These are phyloP conservation scores for Stipa capillata DNA, from an alignment of 176 grass and related monocot species.

Conservation along the genomic window DNA sequence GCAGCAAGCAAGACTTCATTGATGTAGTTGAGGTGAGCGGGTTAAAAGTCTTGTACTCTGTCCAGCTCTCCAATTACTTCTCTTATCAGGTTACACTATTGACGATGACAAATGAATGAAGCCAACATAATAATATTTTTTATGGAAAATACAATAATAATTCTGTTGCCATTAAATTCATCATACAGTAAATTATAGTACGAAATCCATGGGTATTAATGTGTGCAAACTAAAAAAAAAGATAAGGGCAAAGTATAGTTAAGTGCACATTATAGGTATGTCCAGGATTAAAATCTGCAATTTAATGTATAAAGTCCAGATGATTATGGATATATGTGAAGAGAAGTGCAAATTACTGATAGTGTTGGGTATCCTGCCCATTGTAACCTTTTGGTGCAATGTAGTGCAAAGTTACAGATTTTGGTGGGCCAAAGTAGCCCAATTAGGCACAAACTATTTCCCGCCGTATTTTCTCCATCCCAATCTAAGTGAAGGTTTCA, in stretches of 20 bases:
- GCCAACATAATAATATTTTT: not conserved
- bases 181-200: not conserved
- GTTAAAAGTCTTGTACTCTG: not conserved
- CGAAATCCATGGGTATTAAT: not conserved
- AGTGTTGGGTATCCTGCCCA: not conserved
- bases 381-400: not conserved
- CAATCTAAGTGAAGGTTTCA: no score
- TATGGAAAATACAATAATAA: not conserved
- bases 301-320: no score
- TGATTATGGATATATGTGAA: not conserved
- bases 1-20: slow-evolving; percentile 81
- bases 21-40: slow-evolving; percentile 78
- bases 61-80: not conserved
- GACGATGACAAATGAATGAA: not conserved
- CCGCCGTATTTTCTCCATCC: no score
- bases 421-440: no score
- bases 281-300: no score
- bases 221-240: not conserved
- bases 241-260: not conserved
- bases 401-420: not conserved
- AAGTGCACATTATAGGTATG: not conserved
- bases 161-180: not conserved
- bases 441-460: no score
- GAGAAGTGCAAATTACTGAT: not conserved
- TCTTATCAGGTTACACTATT: not conserved